Percentiles rank a stretch among this genome's conserved stretches.
Conservation (phyloP, 1,284 basidiomycete genomes). For the Trametes pubescens region DNA sequence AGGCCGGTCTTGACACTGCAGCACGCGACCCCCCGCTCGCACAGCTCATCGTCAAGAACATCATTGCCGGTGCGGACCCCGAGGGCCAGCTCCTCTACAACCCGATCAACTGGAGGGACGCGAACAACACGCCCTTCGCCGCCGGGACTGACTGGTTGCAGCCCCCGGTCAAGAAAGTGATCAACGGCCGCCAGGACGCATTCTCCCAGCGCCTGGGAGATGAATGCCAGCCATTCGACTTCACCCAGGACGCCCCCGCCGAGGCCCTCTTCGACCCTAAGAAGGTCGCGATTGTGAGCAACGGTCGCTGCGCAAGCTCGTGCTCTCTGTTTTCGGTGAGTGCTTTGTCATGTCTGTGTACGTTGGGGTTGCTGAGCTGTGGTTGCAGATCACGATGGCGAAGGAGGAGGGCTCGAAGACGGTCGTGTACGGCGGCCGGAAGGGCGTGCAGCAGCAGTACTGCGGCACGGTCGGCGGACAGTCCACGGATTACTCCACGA, state of each 20-base stretch:
- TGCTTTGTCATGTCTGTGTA: slow-evolving; percentile 18
- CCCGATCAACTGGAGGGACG: slow-evolving; percentile 58
- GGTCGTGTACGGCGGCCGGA: slow-evolving; percentile 62
- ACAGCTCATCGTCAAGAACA: slow-evolving; percentile 55
- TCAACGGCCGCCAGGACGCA: slow-evolving; percentile 57
- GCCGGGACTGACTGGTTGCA: slow-evolving; percentile 55
- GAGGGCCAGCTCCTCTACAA: slow-evolving; percentile 56
- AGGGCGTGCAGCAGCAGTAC: slow-evolving; percentile 60
- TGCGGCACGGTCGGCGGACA: slow-evolving; percentile 70
- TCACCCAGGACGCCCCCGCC: slow-evolving; percentile 46
- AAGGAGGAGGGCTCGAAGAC: slow-evolving; percentile 65
- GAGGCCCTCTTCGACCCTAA: slow-evolving; percentile 59
- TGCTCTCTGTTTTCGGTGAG: slow-evolving; percentile 66
- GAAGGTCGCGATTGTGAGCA: slow-evolving; percentile 64
- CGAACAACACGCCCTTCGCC: slow-evolving; percentile 55
- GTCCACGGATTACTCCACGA: slow-evolving; percentile 59
- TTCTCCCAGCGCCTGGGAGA: slow-evolving; percentile 63
- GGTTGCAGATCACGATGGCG: slow-evolving; percentile 62
- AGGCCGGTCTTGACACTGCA: slow-evolving; percentile 64
- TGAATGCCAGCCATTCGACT: slow-evolving; percentile 63
- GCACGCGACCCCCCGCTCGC: slow-evolving; percentile 60
- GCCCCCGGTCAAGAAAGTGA: slow-evolving; percentile 47
- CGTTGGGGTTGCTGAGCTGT: slow-evolving; percentile 2
- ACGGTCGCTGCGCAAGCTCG: slow-evolving; percentile 62
- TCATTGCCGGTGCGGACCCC: slow-evolving; percentile 56